Base-by-base conservation (phyloP, 192 early-diverging fungal species). In the Chytriomyces sp. region DNA sequence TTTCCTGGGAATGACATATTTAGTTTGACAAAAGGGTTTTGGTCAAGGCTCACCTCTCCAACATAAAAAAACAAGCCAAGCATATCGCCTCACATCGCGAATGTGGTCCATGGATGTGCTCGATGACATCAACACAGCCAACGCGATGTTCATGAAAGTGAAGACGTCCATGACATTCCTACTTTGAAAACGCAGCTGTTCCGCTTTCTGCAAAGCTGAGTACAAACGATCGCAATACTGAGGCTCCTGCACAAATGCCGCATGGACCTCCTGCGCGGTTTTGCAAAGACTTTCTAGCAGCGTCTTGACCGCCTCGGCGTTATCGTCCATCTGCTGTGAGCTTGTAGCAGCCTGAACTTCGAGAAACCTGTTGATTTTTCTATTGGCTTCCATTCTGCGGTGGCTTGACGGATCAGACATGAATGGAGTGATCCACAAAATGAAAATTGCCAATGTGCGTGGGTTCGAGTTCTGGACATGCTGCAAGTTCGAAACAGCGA, bases 31-130 rank as follows among this genome's bases (percentile, higher is more conserved):
- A 5, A 2, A 23, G 13, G 13, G 3, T 20, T 20, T 13, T 23
- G 24, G 63, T 16, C 13, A 26, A 64, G 11, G 16, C 24, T 64
- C 63, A 64, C 50, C 46, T 53, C 50, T n/a, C 23, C 20, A 71
- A 9, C 49, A 53, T 13, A 71, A 16, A 47, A 71, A 71, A 16
- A 71, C 8, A 10, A 60, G 7, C 69, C 69, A 71, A 8, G n/a
- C n/a, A 57, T 71, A 71, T 57, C 69, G n/a, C 20, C 8, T 18
- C 20, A 71, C 49, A 18, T 50, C 69, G 0, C 43, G n/a, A 13
- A 57, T 23, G 13, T 57, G 57, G 7, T 53, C 69, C 8, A 57
- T 57, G 16, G 20, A 5, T 13, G 20, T 20, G 2, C 13, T 13
- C 53, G 13, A 20, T 57, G 53, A 57, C 13, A n/a, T 57, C 13